Base-by-base conservation (phyloP, 2,329 filamentous ascomycete genomes). In the Aspergillus latus region DNA sequence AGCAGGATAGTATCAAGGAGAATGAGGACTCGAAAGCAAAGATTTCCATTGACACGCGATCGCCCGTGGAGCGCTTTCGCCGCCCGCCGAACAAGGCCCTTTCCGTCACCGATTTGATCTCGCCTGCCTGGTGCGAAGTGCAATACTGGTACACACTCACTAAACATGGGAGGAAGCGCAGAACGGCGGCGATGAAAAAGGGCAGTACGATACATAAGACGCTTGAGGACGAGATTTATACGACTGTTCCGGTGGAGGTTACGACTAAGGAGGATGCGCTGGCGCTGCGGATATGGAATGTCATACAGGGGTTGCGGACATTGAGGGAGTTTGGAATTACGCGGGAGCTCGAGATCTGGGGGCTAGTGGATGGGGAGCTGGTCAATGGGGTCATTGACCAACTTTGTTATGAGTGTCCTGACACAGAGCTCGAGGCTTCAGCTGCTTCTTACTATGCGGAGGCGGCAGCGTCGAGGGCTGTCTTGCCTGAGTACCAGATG, bases 61-160 rank as follows among this genome's bases (percentile, higher is more conserved):
- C 85, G 7, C 92, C 92, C 0, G 76, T 97, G 2, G 82, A 91
- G 60, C 85, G 88, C 34, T 96, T 96, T 65, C 87, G 92, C 37
- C 85, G 85, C 1, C 86, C 83, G 54, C 90, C 90, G 0, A 87
- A 82, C 67, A 93, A 90, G 68, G 85, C 89, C 0, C 81, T 97
- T 6, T 91, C 89, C 0, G 94, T 97, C 1, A 92, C 90, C 2
- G 94, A 99, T 72, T 76, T 97, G 26, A 85, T 92, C 0, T 88
- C 90, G 1, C 92, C 92, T 1, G 88, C 92, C 6, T 99, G 94
- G 94, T 99, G 94, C 72, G 93, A 99, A 73, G 73, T 97, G 58
- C 92, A 97, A 71, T 95, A 96, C 67, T 92, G 86, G 80, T 97
- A 95, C 74, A 90, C 86, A 0, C 80, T 99, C 53, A 89, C 87